Conservation (phyloP, 176 grass and related monocot species). For the Juncus effusus region DNA sequence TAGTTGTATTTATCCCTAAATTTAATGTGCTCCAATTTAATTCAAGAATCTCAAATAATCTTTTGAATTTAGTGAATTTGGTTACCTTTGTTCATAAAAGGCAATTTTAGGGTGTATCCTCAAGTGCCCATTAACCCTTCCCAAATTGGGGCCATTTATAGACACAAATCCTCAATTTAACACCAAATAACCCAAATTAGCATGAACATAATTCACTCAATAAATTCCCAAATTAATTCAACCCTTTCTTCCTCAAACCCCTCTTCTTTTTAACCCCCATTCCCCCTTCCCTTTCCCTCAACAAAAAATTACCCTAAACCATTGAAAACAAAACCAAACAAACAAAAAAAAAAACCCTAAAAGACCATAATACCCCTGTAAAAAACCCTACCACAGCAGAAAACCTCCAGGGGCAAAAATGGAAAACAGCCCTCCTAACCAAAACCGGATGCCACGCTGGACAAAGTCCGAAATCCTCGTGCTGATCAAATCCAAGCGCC, state of each 20-base stretch:
- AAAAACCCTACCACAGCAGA: neutral
- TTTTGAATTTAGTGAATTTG: neutral
- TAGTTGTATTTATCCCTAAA: neutral
- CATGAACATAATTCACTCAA: neutral
- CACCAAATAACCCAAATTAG: slow-evolving; percentile 18
- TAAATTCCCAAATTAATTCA: slow-evolving; percentile 18
- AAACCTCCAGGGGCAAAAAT: neutral
- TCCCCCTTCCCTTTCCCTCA: neutral
- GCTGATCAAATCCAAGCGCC: slow-evolving; percentile 15
- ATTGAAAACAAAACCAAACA: neutral
- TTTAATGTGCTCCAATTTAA: neutral
- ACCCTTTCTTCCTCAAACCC: slow-evolving; percentile 3
- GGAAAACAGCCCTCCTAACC: slow-evolving; percentile 5
- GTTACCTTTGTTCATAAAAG: neutral
- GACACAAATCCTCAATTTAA: slow-evolving; percentile 21
- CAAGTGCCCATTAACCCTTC: slow-evolving; percentile 9
- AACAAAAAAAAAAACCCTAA: neutral
- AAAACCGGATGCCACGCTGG: slow-evolving; percentile 25
- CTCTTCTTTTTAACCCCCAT: slow-evolving; percentile 11
- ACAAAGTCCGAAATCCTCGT: slow-evolving; percentile 20
- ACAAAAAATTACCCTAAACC: neutral
- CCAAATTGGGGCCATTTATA: slow-evolving; percentile 7
- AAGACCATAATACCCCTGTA: slow-evolving; percentile 16
- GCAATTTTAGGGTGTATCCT: slow-evolving; percentile 3
- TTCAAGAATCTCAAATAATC: neutral